Conservation (phyloP, 148 eudicot genomes). For the Bassia scoparia region DNA sequence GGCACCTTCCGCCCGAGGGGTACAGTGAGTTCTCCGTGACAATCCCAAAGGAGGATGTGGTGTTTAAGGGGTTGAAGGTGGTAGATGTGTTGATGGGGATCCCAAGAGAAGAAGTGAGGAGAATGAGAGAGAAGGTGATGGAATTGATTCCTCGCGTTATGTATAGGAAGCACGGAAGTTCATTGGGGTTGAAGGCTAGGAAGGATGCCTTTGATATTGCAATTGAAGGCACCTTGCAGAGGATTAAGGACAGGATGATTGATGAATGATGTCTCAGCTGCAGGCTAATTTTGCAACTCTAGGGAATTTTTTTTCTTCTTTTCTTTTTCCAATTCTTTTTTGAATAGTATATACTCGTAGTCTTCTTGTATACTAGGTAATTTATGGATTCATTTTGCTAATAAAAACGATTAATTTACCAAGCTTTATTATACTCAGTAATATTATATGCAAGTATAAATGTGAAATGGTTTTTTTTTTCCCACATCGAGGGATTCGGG, state of each 20-base stretch:
- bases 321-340: background rate
- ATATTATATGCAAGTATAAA: too few species aligned
- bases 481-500: too few species aligned
- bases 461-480: too few species aligned
- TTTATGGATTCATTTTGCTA: constrained; percentile 5
- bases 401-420: background rate
- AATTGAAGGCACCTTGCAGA: constrained; percentile 62
- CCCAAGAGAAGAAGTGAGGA: constrained; percentile 60
- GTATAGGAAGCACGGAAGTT: constrained; percentile 87
- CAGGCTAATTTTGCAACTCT: background rate
- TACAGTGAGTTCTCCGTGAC: constrained; percentile 66
- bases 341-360: background rate
- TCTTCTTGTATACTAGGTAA: constrained; percentile 7
- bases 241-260: constrained; percentile 57
- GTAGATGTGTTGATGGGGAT: constrained; percentile 68
- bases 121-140: constrained; percentile 75
- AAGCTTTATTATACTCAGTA: too few species aligned
- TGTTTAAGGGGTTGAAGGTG: constrained; percentile 68
- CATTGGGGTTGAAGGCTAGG: constrained; percentile 69
- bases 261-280: constrained; percentile 18
- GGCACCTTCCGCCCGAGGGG: constrained; percentile 67
- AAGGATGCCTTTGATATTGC: constrained; percentile 95
- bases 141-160: constrained; percentile 69
- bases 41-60: constrained; percentile 82
- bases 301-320: background rate